These are phyloP conservation scores for Aspergillus texensis DNA, from an alignment of 2,329 filamentous ascomycete species.

Conservation along the genomic window DNA sequence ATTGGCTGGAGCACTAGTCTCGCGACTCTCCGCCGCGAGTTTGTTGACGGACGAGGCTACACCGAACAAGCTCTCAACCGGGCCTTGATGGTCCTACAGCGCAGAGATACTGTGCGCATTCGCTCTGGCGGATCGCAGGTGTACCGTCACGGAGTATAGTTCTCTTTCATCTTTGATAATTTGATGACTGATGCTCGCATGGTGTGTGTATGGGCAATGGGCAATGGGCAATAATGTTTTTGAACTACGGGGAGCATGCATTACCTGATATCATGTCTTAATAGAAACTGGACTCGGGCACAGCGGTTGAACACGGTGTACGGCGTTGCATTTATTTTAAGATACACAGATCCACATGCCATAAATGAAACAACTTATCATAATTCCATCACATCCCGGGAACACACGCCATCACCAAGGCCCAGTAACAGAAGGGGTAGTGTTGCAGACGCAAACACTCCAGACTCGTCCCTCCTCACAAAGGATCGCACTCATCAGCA, in stretches of 20 bases:
- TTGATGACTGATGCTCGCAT: constrained; percentile 14
- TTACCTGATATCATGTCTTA: constrained; percentile 15
- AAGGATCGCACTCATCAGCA: background rate
- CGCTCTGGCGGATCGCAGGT: constrained; percentile 53
- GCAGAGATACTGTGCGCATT: constrained; percentile 71
- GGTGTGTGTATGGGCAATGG: constrained; percentile 7
- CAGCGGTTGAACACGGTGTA: constrained; percentile 22
- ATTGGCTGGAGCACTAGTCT: constrained; percentile 95
- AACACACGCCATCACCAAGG: background rate
- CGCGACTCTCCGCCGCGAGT: constrained; percentile 81
- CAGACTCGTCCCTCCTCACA: background rate
- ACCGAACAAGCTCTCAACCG: constrained; percentile 83
- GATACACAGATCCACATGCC: constrained; percentile 7
- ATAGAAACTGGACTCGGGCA: constrained; percentile 20
- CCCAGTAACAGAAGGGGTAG: background rate
- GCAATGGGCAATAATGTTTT: constrained; percentile 7
- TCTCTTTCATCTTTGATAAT: constrained; percentile 8
- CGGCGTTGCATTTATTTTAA: constrained; percentile 16
- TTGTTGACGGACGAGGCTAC: constrained; percentile 89
- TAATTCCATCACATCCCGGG: background rate
- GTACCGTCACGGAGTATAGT: constrained; percentile 50
- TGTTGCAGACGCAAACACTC: background rate
- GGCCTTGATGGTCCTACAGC: constrained; percentile 81
- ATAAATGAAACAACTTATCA: background rate
- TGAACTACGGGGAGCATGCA: constrained; percentile 6